Conservation (phyloP, 495 filamentous ascomycete genomes). For the Podospora pseudopauciseta region DNA sequence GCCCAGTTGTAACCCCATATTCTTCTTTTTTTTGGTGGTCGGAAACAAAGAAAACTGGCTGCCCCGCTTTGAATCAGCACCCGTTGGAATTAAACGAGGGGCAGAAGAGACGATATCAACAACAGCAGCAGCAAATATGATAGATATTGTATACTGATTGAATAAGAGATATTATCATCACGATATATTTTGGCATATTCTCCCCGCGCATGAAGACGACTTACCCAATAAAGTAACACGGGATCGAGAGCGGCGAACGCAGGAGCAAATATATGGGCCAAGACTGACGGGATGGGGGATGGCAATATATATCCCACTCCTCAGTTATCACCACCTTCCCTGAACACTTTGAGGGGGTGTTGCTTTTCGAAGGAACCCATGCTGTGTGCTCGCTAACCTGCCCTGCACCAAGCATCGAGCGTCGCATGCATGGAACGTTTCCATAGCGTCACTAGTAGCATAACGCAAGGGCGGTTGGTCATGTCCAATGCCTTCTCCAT, state of each 20-base stretch:
- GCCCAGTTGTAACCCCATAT: neutral
- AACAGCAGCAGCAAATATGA: neutral
- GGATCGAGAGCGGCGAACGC: neutral
- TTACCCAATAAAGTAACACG: neutral
- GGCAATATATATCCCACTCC: conserved; percentile 5
- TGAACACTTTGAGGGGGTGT: neutral
- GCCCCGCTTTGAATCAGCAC: conserved; percentile 3
- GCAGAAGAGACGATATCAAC: neutral
- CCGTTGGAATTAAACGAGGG: conserved; percentile 5
- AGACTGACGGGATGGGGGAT: neutral
- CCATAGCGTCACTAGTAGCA: neutral
- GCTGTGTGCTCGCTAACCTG: neutral
- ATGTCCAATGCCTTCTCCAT: neutral
- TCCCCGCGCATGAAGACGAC: neutral
- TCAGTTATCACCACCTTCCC: neutral
- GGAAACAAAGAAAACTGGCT: neutral
- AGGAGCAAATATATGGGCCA: conserved; percentile 1
- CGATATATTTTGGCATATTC: neutral
- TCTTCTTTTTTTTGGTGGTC: neutral
- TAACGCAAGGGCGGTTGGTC: neutral
- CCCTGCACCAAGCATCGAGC: neutral
- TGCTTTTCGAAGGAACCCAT: neutral
- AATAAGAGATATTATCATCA: too few species aligned
- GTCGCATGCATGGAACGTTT: conserved; percentile 5
- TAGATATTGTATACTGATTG: neutral